These are phyloP conservation scores for Hypoxylon fuscum DNA, from an alignment of 495 filamentous ascomycete species.

Conservation along the genomic window DNA sequence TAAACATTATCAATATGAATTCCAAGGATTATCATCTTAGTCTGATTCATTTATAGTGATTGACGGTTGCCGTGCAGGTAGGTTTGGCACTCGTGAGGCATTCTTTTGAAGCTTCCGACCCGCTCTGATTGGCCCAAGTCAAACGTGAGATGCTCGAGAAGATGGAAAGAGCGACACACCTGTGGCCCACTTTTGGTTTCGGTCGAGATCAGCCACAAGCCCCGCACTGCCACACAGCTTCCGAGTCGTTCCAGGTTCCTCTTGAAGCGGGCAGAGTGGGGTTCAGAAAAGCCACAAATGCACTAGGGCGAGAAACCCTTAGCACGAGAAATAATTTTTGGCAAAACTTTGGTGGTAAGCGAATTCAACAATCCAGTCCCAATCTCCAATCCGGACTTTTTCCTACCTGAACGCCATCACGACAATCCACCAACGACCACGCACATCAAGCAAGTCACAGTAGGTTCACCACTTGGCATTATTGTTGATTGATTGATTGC, in stretches of 20 bases:
- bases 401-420: conserved; percentile 37
- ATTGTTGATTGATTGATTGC: conserved; percentile 21
- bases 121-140: conserved; percentile 21
- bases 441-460: conserved; percentile 52
- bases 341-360: conserved; percentile 43
- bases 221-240: too few relatives aligned
- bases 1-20: conserved; percentile 11
- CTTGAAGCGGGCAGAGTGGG: too few relatives aligned
- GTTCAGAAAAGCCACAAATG: conserved; percentile 15
- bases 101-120: conserved; percentile 13
- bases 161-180: background rate
- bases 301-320: conserved; percentile 50
- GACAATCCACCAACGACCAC: conserved; percentile 38
- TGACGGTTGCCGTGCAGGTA: background rate
- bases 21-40: conserved; percentile 1
- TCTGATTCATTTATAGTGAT: conserved; percentile 1
- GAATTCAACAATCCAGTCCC: conserved; percentile 41
- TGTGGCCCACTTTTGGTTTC: background rate
- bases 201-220: background rate
- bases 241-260: too few relatives aligned
- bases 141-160: too few relatives aligned
- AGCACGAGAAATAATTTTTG: conserved; percentile 44
- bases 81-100: background rate
- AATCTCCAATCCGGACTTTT: conserved; percentile 30
- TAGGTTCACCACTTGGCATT: conserved; percentile 40